These are phyloP conservation scores for Cucumis melo DNA, from an alignment of 306 rosid species.

Conservation along the genomic window DNA sequence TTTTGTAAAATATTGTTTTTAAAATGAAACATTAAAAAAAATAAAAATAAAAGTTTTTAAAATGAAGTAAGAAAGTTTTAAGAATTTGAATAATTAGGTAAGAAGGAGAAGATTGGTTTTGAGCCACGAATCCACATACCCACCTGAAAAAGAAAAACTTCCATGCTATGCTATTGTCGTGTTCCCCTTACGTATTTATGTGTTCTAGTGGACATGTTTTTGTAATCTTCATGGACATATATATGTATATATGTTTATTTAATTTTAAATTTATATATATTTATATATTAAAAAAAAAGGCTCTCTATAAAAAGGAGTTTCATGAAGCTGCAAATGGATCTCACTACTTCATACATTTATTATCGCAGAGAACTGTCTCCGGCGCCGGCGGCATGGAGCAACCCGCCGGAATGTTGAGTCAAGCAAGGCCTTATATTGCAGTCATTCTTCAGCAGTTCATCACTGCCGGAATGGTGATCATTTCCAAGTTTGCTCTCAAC, in stretches of 20 bases:
- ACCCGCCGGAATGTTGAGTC: background rate
- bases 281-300: background rate
- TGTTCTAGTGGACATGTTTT: background rate
- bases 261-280: background rate
- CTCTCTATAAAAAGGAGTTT: background rate
- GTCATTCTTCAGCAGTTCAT: constrained; percentile 19
- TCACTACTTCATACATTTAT: background rate
- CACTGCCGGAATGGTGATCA: constrained; percentile 16
- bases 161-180: background rate
- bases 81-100: background rate
- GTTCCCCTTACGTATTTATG: background rate
- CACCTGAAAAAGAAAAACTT: background rate
- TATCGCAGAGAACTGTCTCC: background rate
- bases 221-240: background rate
- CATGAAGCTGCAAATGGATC: background rate
- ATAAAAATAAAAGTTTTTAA: too few relatives aligned
- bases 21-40: too few relatives aligned
- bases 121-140: background rate
- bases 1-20: too few relatives aligned
- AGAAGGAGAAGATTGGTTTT: background rate
- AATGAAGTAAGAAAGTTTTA: background rate
- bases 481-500: constrained; percentile 18
- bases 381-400: background rate
- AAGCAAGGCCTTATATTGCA: background rate
- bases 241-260: too few relatives aligned